Evolutionary conservation across 73 alveolate species (phyloP).

Genomic region (Paramecium caudatum): DNA sequence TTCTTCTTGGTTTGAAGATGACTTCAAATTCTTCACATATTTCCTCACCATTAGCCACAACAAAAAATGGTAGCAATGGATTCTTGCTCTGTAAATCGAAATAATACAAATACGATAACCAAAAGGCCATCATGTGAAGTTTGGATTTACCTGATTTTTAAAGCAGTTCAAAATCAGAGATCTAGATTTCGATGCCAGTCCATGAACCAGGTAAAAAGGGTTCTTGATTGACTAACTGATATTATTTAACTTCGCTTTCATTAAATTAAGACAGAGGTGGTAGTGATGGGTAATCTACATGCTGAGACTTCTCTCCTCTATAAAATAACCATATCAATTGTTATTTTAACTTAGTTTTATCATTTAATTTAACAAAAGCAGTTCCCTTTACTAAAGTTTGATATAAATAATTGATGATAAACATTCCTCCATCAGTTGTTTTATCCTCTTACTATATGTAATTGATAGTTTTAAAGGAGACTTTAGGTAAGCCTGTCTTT

Average conservation of each 20-base stretch:
- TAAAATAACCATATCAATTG: conserved; percentile 34
- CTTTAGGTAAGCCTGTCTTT: conserved; percentile 32
- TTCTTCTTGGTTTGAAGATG: conserved; percentile 49
- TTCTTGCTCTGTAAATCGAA: conserved; percentile 19
- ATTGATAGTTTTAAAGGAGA: conserved; percentile 13
- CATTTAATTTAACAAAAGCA: neutral
- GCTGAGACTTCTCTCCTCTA: neutral
- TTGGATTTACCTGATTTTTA: conserved; percentile 51
- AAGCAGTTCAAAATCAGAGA: neutral
- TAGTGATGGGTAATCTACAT: conserved; percentile 36
- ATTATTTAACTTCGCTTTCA: conserved; percentile 38
- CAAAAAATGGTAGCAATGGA: conserved; percentile 52
- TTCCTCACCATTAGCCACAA: conserved; percentile 29
- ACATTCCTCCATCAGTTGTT: conserved; percentile 57
- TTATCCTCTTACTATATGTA: conserved; percentile 48
- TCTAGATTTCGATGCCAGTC: conserved; percentile 39
- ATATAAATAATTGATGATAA: conserved; percentile 30
- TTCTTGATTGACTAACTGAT: neutral
- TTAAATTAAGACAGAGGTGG: conserved; percentile 20
- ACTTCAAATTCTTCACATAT: conserved; percentile 30
- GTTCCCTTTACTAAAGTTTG: conserved; percentile 1
- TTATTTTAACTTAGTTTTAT: neutral
- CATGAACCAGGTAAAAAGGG: conserved; percentile 34
- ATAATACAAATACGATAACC: conserved; percentile 46
- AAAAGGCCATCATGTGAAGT: conserved; percentile 57